Percentiles rank a stretch among this genome's conserved stretches.
phyloP scores from a whole-genome alignment of 768 basidiomycete species.

The Lactarius tabidus region DNA sequence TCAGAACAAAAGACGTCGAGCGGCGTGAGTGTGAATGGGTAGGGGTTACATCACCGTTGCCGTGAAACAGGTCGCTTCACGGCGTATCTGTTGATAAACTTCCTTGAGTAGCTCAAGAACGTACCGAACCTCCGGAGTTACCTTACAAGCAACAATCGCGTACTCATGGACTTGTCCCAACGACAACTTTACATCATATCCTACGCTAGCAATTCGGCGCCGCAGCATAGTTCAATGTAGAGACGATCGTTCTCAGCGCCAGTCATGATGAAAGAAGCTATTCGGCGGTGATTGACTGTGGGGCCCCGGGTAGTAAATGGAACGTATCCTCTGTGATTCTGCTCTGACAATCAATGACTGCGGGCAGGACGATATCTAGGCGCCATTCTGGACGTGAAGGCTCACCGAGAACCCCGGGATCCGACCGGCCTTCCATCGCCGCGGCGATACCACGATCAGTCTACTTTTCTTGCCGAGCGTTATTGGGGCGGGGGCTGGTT shows the following conservation, averaged over 20 bases:
- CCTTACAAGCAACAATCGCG: not conserved
- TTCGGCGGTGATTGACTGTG: not conserved
- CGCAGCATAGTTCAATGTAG: not conserved
- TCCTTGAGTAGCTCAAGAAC: not conserved
- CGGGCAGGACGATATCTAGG: not conserved
- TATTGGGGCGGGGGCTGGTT: not conserved
- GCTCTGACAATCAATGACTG: not conserved
- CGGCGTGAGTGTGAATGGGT: not conserved
- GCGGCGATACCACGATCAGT: not conserved
- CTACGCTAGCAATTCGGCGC: not conserved
- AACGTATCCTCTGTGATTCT: not conserved
- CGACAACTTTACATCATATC: not conserved
- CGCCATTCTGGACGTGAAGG: not conserved
- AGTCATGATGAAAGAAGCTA: not conserved
- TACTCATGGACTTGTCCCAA: no score
- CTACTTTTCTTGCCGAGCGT: not conserved
- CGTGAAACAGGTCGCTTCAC: not conserved
- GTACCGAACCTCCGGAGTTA: not conserved
- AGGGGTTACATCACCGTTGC: not conserved
- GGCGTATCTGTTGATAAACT: not conserved
- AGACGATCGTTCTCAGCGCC: not conserved
- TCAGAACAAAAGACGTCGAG: not conserved
- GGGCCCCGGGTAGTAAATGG: not conserved
- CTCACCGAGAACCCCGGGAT: not conserved
- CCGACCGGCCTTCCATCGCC: not conserved